Base-by-base conservation (phyloP, 768 basidiomycete genomes). In the Sarcomyxa edulis region DNA sequence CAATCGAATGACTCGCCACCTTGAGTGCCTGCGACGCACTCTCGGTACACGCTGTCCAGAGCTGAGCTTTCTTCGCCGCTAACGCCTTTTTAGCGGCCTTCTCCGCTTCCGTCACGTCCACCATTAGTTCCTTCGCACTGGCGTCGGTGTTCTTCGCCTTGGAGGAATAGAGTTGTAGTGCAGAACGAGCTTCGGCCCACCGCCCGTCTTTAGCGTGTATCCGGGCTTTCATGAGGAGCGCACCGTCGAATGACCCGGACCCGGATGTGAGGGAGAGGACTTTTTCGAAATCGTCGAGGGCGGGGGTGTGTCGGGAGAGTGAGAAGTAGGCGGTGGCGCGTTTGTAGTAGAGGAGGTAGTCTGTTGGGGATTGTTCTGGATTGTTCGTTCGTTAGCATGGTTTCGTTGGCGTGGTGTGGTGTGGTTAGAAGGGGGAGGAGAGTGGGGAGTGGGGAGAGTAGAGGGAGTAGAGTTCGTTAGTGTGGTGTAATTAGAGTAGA, bases 281-380 rank as follows among this genome's bases (percentile, higher is more conserved):
- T 52, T 81, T 76, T 51, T 88, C 80, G 47, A 93, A 91, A 55
- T 95, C 93, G 8, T 90, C 81, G 1, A 95, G 64, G 1, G 93
- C 93, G 12, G 70, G 65, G 9, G 64, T 44, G 50, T 93, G 84
- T 25, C 86, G 71, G 20, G 78, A 81, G 9, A 87, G 62, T 2
- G 87, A 89, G 49, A 85, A 75, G 58, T 91, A 87, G 1, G 91
- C 89, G 0, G 93, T 97, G 0, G 90, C 93, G 18, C 93, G 83
- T 54, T 93, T 93, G 64, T 93, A 95, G 56, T 89, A 90, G 19
- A 93, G 74, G 0, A 89, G 66, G 52, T 92, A 93, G 51, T 92
- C 89, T n/a, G 71, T 52, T 0, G 89, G 91, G 1, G 88, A 84
- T 52, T 85, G 81, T 12, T 90, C 89, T 84, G 51, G 20, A 12